Evolutionary conservation across 2,329 filamentous ascomycete species (phyloP), one percentile per base, ranked within the genome.

Genomic region (Talaromyces sp.): DNA sequence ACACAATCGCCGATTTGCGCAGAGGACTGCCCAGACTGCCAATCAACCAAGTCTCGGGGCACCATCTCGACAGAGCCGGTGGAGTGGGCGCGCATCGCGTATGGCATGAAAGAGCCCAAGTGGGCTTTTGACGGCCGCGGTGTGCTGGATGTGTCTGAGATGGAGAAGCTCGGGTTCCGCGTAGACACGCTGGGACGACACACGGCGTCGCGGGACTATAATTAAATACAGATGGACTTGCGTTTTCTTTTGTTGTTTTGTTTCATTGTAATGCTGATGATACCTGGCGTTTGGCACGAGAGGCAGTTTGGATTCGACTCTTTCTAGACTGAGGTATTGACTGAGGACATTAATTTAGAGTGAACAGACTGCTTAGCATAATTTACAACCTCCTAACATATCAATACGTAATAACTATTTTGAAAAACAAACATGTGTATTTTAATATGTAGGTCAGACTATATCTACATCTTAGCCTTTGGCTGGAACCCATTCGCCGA

Each of bases 111-210:
- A 60, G 75, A 77, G 52, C 81, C 81, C 1, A 80, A 75, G 62
- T 81, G 75, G 70, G 75, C 82, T 6, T 83, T 83, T 68, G 81
- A 83, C 68, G 81, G 81, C 22, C 68, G 75, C 27, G 71, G 72
- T 27, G 65, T 76, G 36, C 58, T 78, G 25, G 73, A 78, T 62
- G 65, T 66, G 9, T 47, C 55, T 1, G 70, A 75, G 62, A 65
- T 78, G 64, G 71, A 75, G 59, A 69, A 67, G 54, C 60, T 77
- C 39, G 76, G 76, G 7, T 68, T 77, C 27, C 64, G 69, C 11
- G 68, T 77, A 19, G 74, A 76, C 22, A 63, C 62, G n/a, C 52
- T 63, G n/a, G 62, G 62, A 13, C 62, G 62, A 27, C 58, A 63
- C 47, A 63, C 61, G 17, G 44, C 25, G 53, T 59, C 61, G 27